Percentiles rank a stretch among this genome's conserved stretches.
phyloP scores from a whole-genome alignment of 495 filamentous ascomycete species.

The Pseudomonodictys pantanalensis region DNA sequence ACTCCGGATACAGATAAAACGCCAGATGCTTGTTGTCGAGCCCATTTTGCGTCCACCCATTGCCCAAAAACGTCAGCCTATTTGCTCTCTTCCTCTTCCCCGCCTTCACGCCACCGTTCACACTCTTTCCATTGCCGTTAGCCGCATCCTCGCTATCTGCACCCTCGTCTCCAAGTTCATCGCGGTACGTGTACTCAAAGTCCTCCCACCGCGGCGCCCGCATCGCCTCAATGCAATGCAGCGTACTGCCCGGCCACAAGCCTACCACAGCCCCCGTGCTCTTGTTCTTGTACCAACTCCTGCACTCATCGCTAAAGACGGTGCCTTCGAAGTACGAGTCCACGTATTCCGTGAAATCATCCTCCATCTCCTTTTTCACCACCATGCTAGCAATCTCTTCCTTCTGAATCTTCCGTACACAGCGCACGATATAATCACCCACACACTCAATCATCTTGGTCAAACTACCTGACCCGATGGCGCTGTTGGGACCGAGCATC shows the following conservation, averaged over 20 bases:
- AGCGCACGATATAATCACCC: conserved; percentile 33
- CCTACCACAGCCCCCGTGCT: conserved; percentile 14
- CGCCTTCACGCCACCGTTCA: neutral
- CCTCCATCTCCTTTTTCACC: conserved; percentile 11
- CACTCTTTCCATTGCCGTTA: conserved; percentile 6
- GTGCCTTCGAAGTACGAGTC: conserved; percentile 27
- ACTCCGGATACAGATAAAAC: conserved; percentile 32
- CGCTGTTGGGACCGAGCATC: conserved; percentile 40
- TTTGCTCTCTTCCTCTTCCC: conserved; percentile 17
- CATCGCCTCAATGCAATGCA: conserved; percentile 38
- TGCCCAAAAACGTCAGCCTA: conserved; percentile 16
- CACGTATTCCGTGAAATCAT: conserved; percentile 26
- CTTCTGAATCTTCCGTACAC: conserved; percentile 25
- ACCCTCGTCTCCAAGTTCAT: conserved; percentile 10
- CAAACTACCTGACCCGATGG: conserved; percentile 38
- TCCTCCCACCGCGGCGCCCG: conserved; percentile 39
- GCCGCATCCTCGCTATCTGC: conserved; percentile 20
- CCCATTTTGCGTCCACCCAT: conserved; percentile 17
- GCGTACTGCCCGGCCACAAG: conserved; percentile 37
- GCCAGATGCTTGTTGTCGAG: conserved; percentile 19
- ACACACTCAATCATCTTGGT: conserved; percentile 37
- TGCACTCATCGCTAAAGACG: conserved; percentile 27
- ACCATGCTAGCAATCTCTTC: conserved; percentile 22
- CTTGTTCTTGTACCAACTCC: conserved; percentile 26
- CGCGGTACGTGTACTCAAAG: conserved; percentile 29